A percentile compares a stretch with the other conserved stretches of the same genome.
Conservation (phyloP, 2,329 filamentous ascomycete genomes). For the Blastomyces gilchristii region DNA sequence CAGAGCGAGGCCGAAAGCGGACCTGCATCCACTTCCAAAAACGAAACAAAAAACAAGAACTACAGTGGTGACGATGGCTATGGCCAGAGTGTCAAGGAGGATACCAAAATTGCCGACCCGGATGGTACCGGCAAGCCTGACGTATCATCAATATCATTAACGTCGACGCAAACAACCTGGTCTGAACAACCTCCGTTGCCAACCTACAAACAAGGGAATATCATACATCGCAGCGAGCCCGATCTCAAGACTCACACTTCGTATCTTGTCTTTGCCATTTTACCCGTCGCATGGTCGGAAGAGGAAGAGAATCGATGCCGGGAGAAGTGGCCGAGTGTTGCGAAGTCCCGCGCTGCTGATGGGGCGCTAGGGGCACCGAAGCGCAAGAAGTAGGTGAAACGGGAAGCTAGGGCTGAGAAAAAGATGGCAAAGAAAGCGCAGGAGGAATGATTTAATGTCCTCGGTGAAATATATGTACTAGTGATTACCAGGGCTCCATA, state of each 20-base stretch:
- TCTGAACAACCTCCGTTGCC: slow-evolving; percentile 26
- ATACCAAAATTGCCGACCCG: neutral
- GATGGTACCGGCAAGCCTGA: slow-evolving; percentile 7
- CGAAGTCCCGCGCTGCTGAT: slow-evolving; percentile 18
- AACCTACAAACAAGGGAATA: slow-evolving; percentile 61
- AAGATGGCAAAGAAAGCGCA: slow-evolving; percentile 1
- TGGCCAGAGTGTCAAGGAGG: neutral
- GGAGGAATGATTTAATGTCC: neutral
- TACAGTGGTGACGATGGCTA: slow-evolving; percentile 20
- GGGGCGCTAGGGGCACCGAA: slow-evolving; percentile 17
- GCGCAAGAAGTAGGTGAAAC: slow-evolving; percentile 32
- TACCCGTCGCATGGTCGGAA: slow-evolving; percentile 77
- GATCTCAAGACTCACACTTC: slow-evolving; percentile 94
- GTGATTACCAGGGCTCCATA: neutral
- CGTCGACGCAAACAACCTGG: neutral
- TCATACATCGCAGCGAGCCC: slow-evolving; percentile 71
- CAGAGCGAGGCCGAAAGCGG: slow-evolving; percentile 18
- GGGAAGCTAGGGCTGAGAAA: slow-evolving; percentile 37
- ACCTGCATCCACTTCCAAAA: slow-evolving; percentile 15
- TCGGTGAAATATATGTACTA: neutral
- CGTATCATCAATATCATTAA: slow-evolving; percentile 6
- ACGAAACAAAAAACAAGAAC: slow-evolving; percentile 21
- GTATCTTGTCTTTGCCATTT: slow-evolving; percentile 86
- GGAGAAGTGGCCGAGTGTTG: slow-evolving; percentile 50
- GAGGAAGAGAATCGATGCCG: slow-evolving; percentile 65